Conservation (phyloP, 495 filamentous ascomycete genomes). For the Penicillium herquei region DNA sequence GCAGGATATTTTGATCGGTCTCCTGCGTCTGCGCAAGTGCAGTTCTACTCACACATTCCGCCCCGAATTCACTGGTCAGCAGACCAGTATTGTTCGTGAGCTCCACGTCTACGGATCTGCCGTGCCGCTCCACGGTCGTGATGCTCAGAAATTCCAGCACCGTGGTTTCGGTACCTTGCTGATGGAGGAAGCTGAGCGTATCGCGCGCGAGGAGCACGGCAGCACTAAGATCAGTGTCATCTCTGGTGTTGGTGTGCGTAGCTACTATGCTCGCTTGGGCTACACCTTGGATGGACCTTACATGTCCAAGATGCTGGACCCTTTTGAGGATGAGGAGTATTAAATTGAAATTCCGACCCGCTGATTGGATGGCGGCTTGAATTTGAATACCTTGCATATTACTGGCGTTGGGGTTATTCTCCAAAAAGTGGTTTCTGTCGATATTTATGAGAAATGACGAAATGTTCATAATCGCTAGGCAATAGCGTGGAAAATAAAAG, state of each 20-base stretch:
- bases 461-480: not conserved
- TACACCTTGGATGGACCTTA: conserved; percentile 91
- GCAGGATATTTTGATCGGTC: conserved; percentile 93
- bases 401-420: conserved; percentile 15
- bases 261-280: conserved; percentile 89
- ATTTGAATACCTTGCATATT: conserved; percentile 8
- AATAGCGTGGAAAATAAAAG: conserved; percentile 7
- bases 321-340: conserved; percentile 45
- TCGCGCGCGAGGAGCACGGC: conserved; percentile 89
- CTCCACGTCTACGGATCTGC: conserved; percentile 96
- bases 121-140: conserved; percentile 89
- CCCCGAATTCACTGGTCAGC: conserved; percentile 78
- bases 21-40: conserved; percentile 89
- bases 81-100: conserved; percentile 88
- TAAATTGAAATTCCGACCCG: not conserved
- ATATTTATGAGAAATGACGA: conserved; percentile 8
- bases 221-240: conserved; percentile 95
- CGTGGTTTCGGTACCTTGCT: conserved; percentile 93
- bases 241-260: conserved; percentile 88
- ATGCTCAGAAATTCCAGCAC: conserved; percentile 96
- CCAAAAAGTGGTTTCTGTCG: conserved; percentile 14
- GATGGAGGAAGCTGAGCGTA: conserved; percentile 97
- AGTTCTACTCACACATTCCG: conserved; percentile 87
- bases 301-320: conserved; percentile 71
- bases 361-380: not conserved